phyloP scores from a whole-genome alignment of 2,329 filamentous ascomycete species.

The Coniochaeta sp. region DNA sequence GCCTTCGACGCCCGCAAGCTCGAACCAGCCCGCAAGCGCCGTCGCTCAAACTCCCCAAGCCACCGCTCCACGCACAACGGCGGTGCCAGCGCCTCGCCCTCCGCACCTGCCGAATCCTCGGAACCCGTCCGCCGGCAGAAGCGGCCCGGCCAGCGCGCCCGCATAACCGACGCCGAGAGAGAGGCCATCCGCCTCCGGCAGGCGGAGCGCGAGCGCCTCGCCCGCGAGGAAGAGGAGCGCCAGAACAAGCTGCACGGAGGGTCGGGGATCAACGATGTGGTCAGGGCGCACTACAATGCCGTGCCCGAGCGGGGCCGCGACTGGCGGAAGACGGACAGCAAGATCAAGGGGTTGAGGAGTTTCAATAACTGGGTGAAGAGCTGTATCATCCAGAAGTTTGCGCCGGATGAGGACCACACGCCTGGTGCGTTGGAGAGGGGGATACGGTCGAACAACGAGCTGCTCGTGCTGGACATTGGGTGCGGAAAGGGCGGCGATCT shows the following conservation, averaged over 20 bases:
- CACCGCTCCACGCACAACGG: background rate
- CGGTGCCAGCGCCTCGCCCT: background rate
- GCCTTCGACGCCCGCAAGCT: conserved; percentile 51
- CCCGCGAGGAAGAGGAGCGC: conserved; percentile 27
- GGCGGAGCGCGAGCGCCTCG: conserved; percentile 44
- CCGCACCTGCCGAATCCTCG: conserved; percentile 5
- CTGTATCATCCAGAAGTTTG: conserved; percentile 94
- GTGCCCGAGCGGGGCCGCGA: conserved; percentile 89
- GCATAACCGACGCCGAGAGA: conserved; percentile 59
- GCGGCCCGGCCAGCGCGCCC: conserved; percentile 57
- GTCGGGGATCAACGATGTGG: conserved; percentile 64
- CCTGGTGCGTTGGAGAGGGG: conserved; percentile 50
- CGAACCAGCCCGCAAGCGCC: conserved; percentile 50
- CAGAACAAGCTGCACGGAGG: conserved; percentile 16
- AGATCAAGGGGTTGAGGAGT: conserved; percentile 87
- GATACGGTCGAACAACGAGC: conserved; percentile 41
- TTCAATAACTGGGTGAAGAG: conserved; percentile 99
- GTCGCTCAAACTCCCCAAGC: conserved; percentile 40
- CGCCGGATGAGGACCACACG: conserved; percentile 66
- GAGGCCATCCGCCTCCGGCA: conserved; percentile 58
- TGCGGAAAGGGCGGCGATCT: conserved; percentile 96
- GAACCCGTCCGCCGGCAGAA: conserved; percentile 58
- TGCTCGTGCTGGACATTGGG: conserved; percentile 86
- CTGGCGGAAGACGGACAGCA: conserved; percentile 89
- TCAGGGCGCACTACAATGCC: conserved; percentile 90